Evolutionary conservation across 2,329 filamentous ascomycete genomes (phyloP), one percentile per base, ranked within the genome.

Genomic region (Piedraia hortae): DNA sequence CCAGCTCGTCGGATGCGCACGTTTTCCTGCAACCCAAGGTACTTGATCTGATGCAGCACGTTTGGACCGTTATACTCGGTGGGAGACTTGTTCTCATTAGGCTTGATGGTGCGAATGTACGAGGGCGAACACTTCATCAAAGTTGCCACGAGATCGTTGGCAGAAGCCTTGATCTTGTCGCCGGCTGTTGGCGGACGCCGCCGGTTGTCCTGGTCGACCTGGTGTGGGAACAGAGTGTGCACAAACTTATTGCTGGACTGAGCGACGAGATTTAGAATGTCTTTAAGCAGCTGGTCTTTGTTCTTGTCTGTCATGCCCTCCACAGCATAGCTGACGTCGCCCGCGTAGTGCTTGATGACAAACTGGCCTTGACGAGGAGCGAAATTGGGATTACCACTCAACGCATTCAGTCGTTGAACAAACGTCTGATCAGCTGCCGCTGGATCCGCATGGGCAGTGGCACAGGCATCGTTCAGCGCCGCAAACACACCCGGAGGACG

Each of bases 301-400:
- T 93, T 97, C 59, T 97, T 97, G 46, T 97, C 85, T 1, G 85
- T 97, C 54, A 97, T 97, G 27, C 85, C 85, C 25, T 89, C 75
- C 3, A 93, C 70, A 2, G 73, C 74, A 45, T 97, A 97, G 32
- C 66, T 68, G 34, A 97, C 85, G 47, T 97, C 85, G 47, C 85
- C 85, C 26, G 85, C 85, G 43, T 97, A 97, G 48, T 97, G 85
- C 54, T 91, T 93, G 50, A 97, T 73, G 40, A 97, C 85, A 47
- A 97, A 97, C 44, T 75, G 85, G 22, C 82, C 82, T 47, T 93
- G 82, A 18, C 85, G 64, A 31, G 73, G 74, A 26, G 78, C 75
- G 36, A 97, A 70, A 43, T 97, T 85, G 13, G 75, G 63, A 44
- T 93, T 88, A 14, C 58, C 58, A 1, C 70, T 72, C 47, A 97